phyloP scores from a whole-genome alignment of 108 stramenopile species.

The Schizochytrium sp. region DNA sequence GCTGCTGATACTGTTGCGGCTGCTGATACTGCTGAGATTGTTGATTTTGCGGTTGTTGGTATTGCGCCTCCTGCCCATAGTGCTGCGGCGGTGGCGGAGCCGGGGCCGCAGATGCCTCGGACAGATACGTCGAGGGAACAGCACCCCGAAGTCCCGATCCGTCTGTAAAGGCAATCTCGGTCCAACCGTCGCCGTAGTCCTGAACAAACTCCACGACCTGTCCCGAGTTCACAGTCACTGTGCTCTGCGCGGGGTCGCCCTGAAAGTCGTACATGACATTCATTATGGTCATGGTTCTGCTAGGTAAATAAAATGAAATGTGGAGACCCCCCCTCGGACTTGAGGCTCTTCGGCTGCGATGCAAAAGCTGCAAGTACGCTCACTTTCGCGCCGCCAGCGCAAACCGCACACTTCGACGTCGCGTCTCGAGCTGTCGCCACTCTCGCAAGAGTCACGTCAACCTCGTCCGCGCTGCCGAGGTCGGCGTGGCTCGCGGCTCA shows the following conservation, averaged over 20 bases:
- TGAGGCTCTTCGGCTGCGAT: too few relatives aligned
- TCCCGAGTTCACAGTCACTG: background rate
- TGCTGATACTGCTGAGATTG: background rate
- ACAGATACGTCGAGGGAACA: background rate
- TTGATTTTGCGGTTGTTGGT: background rate
- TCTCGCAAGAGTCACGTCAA: too few relatives aligned
- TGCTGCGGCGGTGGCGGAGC: background rate
- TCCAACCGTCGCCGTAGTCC: background rate
- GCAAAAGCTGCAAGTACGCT: too few relatives aligned
- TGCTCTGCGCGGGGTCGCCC: background rate
- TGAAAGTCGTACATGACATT: background rate
- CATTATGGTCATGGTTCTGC: background rate
- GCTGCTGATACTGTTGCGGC: background rate
- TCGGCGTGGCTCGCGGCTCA: too few relatives aligned
- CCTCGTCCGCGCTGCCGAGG: too few relatives aligned
- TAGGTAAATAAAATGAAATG: too few relatives aligned
- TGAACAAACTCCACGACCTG: background rate
- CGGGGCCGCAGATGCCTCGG: background rate
- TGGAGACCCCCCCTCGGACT: too few relatives aligned
- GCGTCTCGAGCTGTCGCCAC: too few relatives aligned
- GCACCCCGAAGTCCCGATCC: background rate
- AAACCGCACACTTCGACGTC: too few relatives aligned
- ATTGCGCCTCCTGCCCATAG: background rate
- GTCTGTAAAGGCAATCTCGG: background rate
- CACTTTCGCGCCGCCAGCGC: too few relatives aligned